phyloP scores from a whole-genome alignment of 108 stramenopile genomes.

The Chaetoceros tenuissimus region DNA sequence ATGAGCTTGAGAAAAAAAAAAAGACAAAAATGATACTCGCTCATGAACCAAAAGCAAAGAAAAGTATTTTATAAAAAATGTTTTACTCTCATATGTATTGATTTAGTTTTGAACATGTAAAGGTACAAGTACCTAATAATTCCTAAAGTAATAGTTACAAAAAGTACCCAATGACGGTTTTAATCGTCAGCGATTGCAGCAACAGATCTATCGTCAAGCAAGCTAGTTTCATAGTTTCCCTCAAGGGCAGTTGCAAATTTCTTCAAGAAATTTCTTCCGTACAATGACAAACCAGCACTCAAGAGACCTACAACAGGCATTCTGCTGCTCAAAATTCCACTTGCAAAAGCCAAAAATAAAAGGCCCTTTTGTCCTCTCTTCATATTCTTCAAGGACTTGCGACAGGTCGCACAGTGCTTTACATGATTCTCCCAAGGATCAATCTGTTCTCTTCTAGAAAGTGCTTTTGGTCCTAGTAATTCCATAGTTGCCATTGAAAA shows the following conservation, averaged over 20 bases:
- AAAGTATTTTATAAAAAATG: too few relatives aligned
- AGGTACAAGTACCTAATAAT: too few relatives aligned
- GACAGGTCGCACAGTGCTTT: constrained; percentile 21
- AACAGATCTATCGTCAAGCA: neutral
- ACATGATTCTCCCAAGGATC: constrained; percentile 35
- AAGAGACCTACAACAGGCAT: constrained; percentile 8
- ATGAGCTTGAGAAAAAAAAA: too few relatives aligned
- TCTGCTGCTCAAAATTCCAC: constrained; percentile 8
- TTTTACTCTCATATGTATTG: too few relatives aligned
- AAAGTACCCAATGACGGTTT: too few relatives aligned
- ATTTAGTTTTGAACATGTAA: too few relatives aligned
- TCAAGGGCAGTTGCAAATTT: constrained; percentile 22
- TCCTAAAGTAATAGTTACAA: too few relatives aligned
- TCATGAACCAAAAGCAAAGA: too few relatives aligned
- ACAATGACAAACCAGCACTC: constrained; percentile 6
- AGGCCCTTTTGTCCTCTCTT: constrained; percentile 9
- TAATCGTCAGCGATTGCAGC: neutral
- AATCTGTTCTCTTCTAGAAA: constrained; percentile 18
- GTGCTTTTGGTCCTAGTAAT: constrained; percentile 2
- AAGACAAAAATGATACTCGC: too few relatives aligned
- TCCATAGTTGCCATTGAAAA: constrained; percentile 16
- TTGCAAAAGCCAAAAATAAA: constrained; percentile 7
- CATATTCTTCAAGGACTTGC: constrained; percentile 10
- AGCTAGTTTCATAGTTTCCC: constrained; percentile 8
- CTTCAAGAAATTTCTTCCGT: constrained; percentile 7